A percentile compares a stretch with the other conserved stretches of the same genome.
These are phyloP conservation scores for Xanthoparmelia taractica DNA, from an alignment of 495 filamentous ascomycete genomes.

Conservation along the genomic window DNA sequence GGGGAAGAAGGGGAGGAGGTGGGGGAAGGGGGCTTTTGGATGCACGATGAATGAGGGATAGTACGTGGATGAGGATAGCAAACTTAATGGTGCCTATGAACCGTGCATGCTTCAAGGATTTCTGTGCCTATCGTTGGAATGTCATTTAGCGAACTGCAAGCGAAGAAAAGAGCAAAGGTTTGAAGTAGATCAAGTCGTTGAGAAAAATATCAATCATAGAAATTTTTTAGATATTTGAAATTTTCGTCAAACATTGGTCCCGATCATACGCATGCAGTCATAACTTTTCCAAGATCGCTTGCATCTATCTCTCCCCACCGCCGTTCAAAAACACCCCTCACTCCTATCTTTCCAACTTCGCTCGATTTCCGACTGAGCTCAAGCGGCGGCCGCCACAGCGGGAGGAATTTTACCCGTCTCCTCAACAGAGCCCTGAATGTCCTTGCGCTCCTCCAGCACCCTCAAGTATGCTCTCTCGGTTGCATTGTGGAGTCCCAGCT, in stretches of 20 bases:
- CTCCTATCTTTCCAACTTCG: background rate
- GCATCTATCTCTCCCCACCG: background rate
- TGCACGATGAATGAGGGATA: too few species aligned
- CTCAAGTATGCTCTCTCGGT: conserved; percentile 16
- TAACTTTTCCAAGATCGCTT: background rate
- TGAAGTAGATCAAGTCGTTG: too few species aligned
- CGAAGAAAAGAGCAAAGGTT: too few species aligned
- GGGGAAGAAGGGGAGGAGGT: too few species aligned
- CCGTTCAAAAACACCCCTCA: background rate
- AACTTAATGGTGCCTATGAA: too few species aligned
- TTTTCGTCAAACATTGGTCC: background rate
- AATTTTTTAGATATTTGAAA: background rate
- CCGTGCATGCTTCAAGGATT: too few species aligned
- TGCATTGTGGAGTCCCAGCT: conserved; percentile 58
- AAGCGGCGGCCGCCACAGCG: conserved; percentile 21
- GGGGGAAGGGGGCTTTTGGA: too few species aligned
- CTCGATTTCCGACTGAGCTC: background rate
- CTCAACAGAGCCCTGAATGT: conserved; percentile 17
- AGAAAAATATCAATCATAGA: too few species aligned
- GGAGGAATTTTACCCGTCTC: conserved; percentile 9
- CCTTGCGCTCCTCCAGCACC: conserved; percentile 18
- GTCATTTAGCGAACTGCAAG: too few species aligned
- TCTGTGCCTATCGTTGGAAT: too few species aligned
- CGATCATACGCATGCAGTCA: background rate
- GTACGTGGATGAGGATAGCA: too few species aligned